Percentiles rank a stretch among this genome's conserved stretches.
These are phyloP conservation scores for Brasenia schreberi DNA, from an alignment of 164 flowering plant species.

Conservation along the genomic window DNA sequence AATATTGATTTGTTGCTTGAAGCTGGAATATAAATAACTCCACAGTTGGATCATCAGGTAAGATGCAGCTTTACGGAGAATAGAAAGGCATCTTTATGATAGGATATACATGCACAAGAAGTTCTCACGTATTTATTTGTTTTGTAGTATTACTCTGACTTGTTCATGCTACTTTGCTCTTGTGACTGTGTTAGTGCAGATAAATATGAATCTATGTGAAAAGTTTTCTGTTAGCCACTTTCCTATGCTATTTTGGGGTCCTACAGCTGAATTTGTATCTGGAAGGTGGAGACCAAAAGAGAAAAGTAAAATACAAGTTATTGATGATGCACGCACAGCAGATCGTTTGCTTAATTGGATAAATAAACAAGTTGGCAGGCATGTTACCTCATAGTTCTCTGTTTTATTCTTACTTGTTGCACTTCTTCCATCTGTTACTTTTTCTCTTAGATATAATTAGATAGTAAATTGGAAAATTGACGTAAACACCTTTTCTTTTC, in stretches of 20 bases:
- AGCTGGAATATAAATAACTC: too few species aligned
- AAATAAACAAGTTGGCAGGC: constrained; percentile 75
- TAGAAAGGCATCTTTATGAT: too few species aligned
- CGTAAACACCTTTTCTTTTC: too few species aligned
- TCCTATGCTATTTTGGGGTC: constrained; percentile 95
- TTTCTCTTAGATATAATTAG: too few species aligned
- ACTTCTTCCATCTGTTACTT: too few species aligned
- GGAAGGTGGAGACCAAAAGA: constrained; percentile 47
- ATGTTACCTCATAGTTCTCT: constrained; percentile 6
- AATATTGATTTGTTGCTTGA: too few species aligned
- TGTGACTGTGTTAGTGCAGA: constrained; percentile 55
- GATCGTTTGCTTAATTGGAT: constrained; percentile 85
- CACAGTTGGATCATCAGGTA: too few species aligned
- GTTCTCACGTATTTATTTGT: too few species aligned
- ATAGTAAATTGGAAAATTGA: too few species aligned
- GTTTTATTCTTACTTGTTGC: neutral
- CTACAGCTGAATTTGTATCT: constrained; percentile 53
- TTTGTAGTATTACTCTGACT: too few species aligned
- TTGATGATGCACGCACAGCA: constrained; percentile 73
- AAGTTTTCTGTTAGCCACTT: constrained; percentile 67
- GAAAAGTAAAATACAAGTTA: constrained; percentile 38
- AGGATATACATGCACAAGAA: too few species aligned
- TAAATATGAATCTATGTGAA: constrained; percentile 82
- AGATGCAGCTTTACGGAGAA: too few species aligned
- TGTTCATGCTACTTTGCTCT: neutral